A percentile compares a stretch with the other conserved stretches of the same genome.
Evolutionary conservation across 495 filamentous ascomycete genomes (phyloP).

Genomic region (Neurospora sp.): DNA sequence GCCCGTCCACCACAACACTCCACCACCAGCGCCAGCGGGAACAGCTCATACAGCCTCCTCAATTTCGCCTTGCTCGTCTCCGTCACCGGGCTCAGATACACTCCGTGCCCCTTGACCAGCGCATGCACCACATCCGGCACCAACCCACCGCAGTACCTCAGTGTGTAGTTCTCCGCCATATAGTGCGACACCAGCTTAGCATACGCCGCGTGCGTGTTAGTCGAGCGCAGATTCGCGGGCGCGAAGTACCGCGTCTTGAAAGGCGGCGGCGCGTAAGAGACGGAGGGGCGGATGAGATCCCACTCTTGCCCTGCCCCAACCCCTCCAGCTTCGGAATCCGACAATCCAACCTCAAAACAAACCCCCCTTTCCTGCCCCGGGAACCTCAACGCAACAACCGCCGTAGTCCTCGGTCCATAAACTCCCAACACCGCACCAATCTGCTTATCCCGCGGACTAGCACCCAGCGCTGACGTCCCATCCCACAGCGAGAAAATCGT

Average conservation of each 20-base stretch:
- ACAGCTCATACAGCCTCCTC: conserved; percentile 39
- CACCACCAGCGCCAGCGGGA: conserved; percentile 39
- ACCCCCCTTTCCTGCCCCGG: conserved; percentile 17
- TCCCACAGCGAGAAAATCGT: conserved; percentile 44
- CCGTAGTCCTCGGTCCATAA: conserved; percentile 41
- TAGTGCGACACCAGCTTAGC: conserved; percentile 30
- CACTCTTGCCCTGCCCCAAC: too few relatives aligned
- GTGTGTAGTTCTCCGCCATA: conserved; percentile 34
- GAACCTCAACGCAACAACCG: conserved; percentile 33
- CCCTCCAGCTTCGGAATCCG: too few relatives aligned
- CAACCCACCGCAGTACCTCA: conserved; percentile 42
- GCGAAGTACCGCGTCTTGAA: conserved; percentile 38
- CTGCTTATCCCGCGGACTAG: conserved; percentile 24
- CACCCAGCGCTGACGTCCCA: conserved; percentile 29
- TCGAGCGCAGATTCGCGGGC: conserved; percentile 43
- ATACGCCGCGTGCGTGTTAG: conserved; percentile 32
- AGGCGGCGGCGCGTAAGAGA: conserved; percentile 18
- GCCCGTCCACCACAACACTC: conserved; percentile 43
- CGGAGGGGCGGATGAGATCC: conserved; percentile 25
- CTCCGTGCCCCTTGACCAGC: conserved; percentile 41
- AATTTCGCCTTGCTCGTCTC: conserved; percentile 37
- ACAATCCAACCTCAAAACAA: conserved; percentile 36
- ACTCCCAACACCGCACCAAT: conserved; percentile 40
- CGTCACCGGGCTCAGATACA: conserved; percentile 42
- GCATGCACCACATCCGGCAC: conserved; percentile 45